Evolutionary conservation across 2,329 filamentous ascomycete genomes (phyloP), one percentile per base, ranked within the genome.

Genomic region (Fusarium sp.): DNA sequence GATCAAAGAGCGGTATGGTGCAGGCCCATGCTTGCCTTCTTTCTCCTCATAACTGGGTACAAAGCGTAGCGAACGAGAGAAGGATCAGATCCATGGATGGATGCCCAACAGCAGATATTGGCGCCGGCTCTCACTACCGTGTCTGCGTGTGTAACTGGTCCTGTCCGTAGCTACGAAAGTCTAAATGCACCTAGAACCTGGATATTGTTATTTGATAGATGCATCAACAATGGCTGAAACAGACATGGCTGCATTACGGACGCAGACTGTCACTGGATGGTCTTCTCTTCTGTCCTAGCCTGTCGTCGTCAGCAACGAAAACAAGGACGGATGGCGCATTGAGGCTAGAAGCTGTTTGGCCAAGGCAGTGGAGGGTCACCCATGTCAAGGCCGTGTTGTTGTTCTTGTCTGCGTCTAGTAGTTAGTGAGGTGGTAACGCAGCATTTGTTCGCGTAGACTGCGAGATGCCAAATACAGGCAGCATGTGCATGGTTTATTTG

Each of bases 241-340:
- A 44, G 28, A 38, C 23, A 59, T 47, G 47, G 30, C 19, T 42
- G 43, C 34, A 53, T 15, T 32, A 20, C 20, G 50, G 46, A 10
- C 32, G 12, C 42, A 59, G 42, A 55, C 51, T 34, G 8, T 17
- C 17, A 34, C 32, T 65, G 60, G 65, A 30, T 21, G 21, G n/a
- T 8, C 34, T 23, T 47, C 14, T 24, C 42, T 50, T 59, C 55
- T 67, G 45, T 54, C 60, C 43, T 43, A 47, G 50, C 44, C 47
- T 54, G 70, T 61, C 65, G 68, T 68, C 66, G 70, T 72, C 68
- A 70, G 70, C 70, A 67, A 67, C 64, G 43, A 72, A 70, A 68
- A 64, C 63, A 70, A 56, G 60, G 63, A 20, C 66, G 52, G 48
- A 65, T 39, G 48, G 40, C 44, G 57, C 47, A 64, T 59, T 28